phyloP scores from a whole-genome alignment of 1,284 basidiomycete genomes.

The Meripilus lineatus region DNA sequence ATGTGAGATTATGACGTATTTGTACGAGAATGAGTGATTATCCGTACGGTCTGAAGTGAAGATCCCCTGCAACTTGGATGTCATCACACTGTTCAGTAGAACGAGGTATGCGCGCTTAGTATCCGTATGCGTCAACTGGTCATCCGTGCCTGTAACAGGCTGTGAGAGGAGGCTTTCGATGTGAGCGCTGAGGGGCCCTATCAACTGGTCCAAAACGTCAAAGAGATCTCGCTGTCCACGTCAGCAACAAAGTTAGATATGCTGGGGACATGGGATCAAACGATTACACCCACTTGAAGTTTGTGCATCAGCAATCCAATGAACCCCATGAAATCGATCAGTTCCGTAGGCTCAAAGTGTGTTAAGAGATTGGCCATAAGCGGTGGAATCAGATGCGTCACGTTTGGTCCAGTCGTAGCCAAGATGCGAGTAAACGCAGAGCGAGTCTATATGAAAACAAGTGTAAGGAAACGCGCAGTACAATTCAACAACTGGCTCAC shows the following conservation, averaged over 20 bases:
- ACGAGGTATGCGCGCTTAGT: slow-evolving; percentile 89
- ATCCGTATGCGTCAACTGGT: slow-evolving; percentile 77
- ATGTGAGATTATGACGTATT: slow-evolving; percentile 3
- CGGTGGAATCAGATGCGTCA: slow-evolving; percentile 78
- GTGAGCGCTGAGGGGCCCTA: slow-evolving; percentile 82
- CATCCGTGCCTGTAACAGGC: slow-evolving; percentile 89
- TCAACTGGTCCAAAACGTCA: slow-evolving; percentile 85
- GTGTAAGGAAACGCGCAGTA: not conserved
- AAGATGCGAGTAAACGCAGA: slow-evolving; percentile 94
- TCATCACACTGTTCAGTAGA: slow-evolving; percentile 81
- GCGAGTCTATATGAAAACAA: slow-evolving; percentile 70
- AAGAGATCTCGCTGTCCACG: slow-evolving; percentile 65
- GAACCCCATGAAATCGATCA: slow-evolving; percentile 96
- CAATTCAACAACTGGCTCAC: slow-evolving; percentile 46
- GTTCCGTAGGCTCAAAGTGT: slow-evolving; percentile 89
- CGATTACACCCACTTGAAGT: slow-evolving; percentile 67
- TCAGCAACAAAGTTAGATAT: slow-evolving; percentile 7
- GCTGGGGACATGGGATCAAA: not conserved
- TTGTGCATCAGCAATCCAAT: slow-evolving; percentile 89
- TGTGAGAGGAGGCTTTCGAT: slow-evolving; percentile 81
- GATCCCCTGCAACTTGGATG: slow-evolving; percentile 75
- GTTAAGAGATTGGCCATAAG: slow-evolving; percentile 87
- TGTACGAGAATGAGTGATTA: slow-evolving; percentile 7
- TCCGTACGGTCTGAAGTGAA: slow-evolving; percentile 83
- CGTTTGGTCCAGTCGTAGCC: slow-evolving; percentile 80